These are phyloP conservation scores for Agrostemma githago DNA, from an alignment of 148 eudicot genomes.

Conservation along the genomic window DNA sequence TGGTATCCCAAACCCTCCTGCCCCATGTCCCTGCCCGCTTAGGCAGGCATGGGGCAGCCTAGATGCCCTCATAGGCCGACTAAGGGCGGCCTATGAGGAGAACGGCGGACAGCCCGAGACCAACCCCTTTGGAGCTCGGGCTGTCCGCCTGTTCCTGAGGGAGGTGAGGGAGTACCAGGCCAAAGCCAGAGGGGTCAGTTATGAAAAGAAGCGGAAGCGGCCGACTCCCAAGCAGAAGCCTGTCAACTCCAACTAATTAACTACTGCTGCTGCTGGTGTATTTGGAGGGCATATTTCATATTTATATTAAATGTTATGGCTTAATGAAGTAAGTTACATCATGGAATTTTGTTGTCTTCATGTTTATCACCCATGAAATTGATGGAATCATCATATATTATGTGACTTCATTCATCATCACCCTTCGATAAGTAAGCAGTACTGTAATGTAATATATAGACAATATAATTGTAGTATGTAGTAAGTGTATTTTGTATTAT, in stretches of 20 bases:
- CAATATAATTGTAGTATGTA: too few species aligned
- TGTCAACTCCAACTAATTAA: slow-evolving; percentile 9
- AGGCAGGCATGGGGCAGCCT: slow-evolving; percentile 70
- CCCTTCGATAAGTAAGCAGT: background rate
- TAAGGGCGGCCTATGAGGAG: slow-evolving; percentile 58
- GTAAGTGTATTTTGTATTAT: background rate
- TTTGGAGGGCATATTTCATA: background rate
- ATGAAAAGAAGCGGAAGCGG: slow-evolving; percentile 59
- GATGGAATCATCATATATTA: background rate
- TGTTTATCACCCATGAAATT: background rate
- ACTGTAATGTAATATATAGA: background rate
- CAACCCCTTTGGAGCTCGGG: slow-evolving; percentile 59
- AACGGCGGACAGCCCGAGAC: slow-evolving; percentile 52
- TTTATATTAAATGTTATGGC: background rate
- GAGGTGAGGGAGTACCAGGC: slow-evolving; percentile 62
- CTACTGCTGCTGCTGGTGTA: background rate
- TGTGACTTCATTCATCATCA: background rate
- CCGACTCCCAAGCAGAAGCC: slow-evolving; percentile 25
- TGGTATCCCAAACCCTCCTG: slow-evolving; percentile 57
- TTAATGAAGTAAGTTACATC: background rate
- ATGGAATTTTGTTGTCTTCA: background rate
- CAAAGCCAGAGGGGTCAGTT: slow-evolving; percentile 63
- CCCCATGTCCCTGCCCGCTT: slow-evolving; percentile 61
- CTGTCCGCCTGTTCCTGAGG: slow-evolving; percentile 52
- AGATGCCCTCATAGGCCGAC: slow-evolving; percentile 64